Evolutionary conservation across 192 early-diverging fungal genomes (phyloP).

Genomic region (Dispira parvispora): DNA sequence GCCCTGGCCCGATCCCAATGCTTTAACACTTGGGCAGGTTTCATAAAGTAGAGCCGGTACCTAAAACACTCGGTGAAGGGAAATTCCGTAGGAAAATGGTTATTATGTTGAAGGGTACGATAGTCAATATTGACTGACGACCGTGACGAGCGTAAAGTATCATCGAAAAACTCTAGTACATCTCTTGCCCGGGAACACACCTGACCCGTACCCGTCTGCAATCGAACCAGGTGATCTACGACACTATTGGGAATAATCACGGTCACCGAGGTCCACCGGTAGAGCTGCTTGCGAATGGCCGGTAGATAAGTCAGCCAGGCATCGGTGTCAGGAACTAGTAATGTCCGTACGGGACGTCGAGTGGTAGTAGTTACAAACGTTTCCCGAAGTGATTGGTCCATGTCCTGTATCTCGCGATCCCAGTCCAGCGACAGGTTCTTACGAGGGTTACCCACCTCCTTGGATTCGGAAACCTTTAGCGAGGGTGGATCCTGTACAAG

Average conservation of each 20-base stretch:
- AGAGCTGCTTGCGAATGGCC: neutral
- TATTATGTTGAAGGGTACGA: neutral
- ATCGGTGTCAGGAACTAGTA: neutral
- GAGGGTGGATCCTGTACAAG: too few relatives aligned
- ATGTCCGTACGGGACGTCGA: too few relatives aligned
- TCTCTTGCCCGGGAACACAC: neutral
- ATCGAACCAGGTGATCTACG: neutral
- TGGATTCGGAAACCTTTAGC: too few relatives aligned
- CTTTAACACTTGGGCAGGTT: neutral
- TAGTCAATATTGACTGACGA: too few relatives aligned
- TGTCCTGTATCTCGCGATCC: too few relatives aligned
- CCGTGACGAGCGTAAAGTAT: too few relatives aligned
- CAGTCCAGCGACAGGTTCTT: too few relatives aligned
- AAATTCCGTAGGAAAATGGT: neutral
- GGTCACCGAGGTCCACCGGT: neutral
- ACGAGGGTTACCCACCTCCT: too few relatives aligned
- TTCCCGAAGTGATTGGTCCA: too few relatives aligned
- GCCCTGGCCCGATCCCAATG: constrained; percentile 3
- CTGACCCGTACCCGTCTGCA: neutral
- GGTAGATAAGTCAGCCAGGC: neutral
- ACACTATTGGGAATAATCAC: neutral
- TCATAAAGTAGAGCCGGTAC: constrained; percentile 7
- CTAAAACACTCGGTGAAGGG: neutral
- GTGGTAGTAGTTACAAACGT: too few relatives aligned
- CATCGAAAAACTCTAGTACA: neutral